These are phyloP conservation scores for Fusarium oligoseptatum DNA, from an alignment of 2,329 filamentous ascomycete genomes.

Conservation along the genomic window DNA sequence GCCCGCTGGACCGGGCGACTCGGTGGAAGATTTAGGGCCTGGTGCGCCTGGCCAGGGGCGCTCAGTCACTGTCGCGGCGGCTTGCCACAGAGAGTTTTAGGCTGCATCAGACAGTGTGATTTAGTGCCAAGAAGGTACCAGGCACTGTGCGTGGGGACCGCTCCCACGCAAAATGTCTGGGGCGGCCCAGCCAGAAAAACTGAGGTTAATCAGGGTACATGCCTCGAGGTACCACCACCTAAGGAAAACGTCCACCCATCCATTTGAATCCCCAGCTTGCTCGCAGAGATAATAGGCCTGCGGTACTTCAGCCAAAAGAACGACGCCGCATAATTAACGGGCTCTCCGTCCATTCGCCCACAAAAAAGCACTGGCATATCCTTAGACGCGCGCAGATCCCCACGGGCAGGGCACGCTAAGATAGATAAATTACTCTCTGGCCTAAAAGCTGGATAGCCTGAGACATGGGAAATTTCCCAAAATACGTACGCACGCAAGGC, in stretches of 20 bases:
- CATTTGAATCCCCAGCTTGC: slow-evolving; percentile 22
- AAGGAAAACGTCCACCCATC: slow-evolving; percentile 5
- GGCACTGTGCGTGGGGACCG: slow-evolving; percentile 20
- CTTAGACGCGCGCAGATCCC: slow-evolving; percentile 30
- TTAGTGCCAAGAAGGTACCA: background rate
- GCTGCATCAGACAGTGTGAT: slow-evolving; percentile 29
- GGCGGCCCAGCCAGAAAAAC: slow-evolving; percentile 8
- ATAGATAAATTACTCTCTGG: slow-evolving; percentile 14
- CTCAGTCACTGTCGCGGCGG: slow-evolving; percentile 10
- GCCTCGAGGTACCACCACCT: slow-evolving; percentile 7
- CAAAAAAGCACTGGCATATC: slow-evolving; percentile 7
- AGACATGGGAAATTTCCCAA: slow-evolving; percentile 16
- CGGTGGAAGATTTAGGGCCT: background rate
- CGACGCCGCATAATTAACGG: slow-evolving; percentile 22
- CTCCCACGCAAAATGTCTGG: slow-evolving; percentile 4
- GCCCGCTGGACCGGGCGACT: background rate
- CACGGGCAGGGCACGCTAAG: slow-evolving; percentile 42
- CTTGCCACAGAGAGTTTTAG: slow-evolving; percentile 16
- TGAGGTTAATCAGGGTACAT: background rate
- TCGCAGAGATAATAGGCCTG: background rate
- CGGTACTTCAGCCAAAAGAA: slow-evolving; percentile 13
- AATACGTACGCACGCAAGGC: background rate
- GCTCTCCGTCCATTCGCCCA: slow-evolving; percentile 28
- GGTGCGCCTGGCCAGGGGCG: background rate
- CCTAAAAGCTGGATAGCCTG: slow-evolving; percentile 28